Conservation (phyloP, 2,329 filamentous ascomycete species). For the Curvularia spicifera region DNA sequence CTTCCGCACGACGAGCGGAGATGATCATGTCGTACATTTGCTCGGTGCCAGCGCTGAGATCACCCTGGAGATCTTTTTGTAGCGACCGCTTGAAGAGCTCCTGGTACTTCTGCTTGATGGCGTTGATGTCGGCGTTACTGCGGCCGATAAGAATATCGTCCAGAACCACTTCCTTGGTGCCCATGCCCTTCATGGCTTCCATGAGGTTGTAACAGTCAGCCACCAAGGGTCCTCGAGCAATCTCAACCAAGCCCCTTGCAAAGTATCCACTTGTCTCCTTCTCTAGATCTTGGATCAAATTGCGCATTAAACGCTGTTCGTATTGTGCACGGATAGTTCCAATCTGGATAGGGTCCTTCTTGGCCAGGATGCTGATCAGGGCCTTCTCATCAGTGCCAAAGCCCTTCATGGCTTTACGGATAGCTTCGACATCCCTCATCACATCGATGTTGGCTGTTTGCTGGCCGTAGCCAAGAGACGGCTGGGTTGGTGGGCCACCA, state of each 20-base stretch:
- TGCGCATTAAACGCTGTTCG: slow-evolving; percentile 65
- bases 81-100: slow-evolving; percentile 70
- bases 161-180: slow-evolving; percentile 84
- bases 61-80: slow-evolving; percentile 74
- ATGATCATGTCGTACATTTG: slow-evolving; percentile 84
- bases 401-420: slow-evolving; percentile 88
- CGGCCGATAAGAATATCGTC: slow-evolving; percentile 85
- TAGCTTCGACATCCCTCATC: slow-evolving; percentile 69
- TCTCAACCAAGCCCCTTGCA: slow-evolving; percentile 73
- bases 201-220: slow-evolving; percentile 76
- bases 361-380: slow-evolving; percentile 72
- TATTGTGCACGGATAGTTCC: slow-evolving; percentile 67
- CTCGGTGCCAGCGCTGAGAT: slow-evolving; percentile 86
- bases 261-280: slow-evolving; percentile 78
- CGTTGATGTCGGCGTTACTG: slow-evolving; percentile 84
- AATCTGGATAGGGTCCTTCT: slow-evolving; percentile 79
- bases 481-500: slow-evolving; percentile 53
- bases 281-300: slow-evolving; percentile 76
- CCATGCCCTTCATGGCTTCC: slow-evolving; percentile 75
- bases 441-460: slow-evolving; percentile 67
- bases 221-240: slow-evolving; percentile 78
- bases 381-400: slow-evolving; percentile 86
- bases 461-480: slow-evolving; percentile 74
- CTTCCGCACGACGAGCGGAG: slow-evolving; percentile 75
- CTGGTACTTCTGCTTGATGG: slow-evolving; percentile 82